Evolutionary conservation across 352 stramenopile genomes (phyloP).

Genomic region (Peronosclerospora sorghi): DNA sequence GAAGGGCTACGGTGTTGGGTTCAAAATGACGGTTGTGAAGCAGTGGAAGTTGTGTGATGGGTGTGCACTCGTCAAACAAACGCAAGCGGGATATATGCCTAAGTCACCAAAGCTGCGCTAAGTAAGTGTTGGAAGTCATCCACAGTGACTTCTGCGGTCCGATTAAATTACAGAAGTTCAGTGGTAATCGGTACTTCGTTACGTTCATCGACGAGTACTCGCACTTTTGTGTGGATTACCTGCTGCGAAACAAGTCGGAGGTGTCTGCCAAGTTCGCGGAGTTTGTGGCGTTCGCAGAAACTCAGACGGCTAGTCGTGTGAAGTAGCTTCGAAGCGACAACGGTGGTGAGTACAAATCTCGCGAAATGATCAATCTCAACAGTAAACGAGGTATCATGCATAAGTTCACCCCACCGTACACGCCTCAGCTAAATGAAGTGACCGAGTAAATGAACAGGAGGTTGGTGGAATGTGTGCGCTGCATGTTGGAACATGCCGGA

Average conservation of each 20-base stretch:
- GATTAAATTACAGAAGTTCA: neutral
- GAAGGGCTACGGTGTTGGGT: neutral
- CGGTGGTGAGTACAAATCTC: conserved; percentile 2
- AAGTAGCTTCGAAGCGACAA: conserved; percentile 4
- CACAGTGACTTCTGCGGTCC: neutral
- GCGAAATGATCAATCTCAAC: conserved; percentile 2
- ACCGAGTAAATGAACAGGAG: conserved; percentile 6
- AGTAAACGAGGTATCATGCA: conserved; percentile 2
- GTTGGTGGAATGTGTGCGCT: neutral
- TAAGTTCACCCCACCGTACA: conserved; percentile 11
- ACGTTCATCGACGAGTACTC: neutral
- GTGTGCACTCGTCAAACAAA: neutral
- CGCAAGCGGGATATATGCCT: neutral
- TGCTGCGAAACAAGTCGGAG: too few species aligned
- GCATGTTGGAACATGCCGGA: conserved; percentile 3
- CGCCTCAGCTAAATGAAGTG: conserved; percentile 6
- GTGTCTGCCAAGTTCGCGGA: neutral
- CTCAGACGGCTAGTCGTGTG: conserved; percentile 3
- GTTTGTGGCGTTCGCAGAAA: conserved; percentile 8
- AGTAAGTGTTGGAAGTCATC: neutral
- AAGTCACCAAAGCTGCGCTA: neutral
- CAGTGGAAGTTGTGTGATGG: neutral
- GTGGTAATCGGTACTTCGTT: neutral
- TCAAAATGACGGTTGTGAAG: neutral
- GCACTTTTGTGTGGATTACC: neutral